These are phyloP conservation scores for Fereydounia khargensis DNA, from an alignment of 1,284 basidiomycete genomes.

Conservation along the genomic window DNA sequence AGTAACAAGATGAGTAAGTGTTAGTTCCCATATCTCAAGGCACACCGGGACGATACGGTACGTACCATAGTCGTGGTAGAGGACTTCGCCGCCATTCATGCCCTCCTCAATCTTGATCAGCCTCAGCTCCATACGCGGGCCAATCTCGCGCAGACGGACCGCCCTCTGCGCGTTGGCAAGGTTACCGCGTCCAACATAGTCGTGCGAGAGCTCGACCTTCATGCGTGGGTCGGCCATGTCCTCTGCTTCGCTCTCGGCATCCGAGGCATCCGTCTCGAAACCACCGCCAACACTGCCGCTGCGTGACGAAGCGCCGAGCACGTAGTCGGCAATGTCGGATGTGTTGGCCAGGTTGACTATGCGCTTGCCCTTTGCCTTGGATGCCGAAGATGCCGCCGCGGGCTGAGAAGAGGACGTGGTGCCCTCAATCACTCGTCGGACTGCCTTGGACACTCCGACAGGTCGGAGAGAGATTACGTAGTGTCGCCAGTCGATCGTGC, in stretches of 20 bases:
- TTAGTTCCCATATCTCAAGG: neutral
- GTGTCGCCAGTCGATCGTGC: slow-evolving; percentile 89
- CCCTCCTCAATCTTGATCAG: slow-evolving; percentile 94
- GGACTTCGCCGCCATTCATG: slow-evolving; percentile 59
- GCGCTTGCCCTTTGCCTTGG: slow-evolving; percentile 1
- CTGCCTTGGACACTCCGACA: slow-evolving; percentile 85
- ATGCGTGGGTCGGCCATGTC: slow-evolving; percentile 68
- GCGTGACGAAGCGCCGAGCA: slow-evolving; percentile 72
- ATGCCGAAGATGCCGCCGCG: slow-evolving; percentile 7
- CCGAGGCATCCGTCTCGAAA: slow-evolving; percentile 61
- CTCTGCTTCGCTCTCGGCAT: slow-evolving; percentile 72
- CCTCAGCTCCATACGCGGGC: slow-evolving; percentile 87
- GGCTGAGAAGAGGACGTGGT: slow-evolving; percentile 59
- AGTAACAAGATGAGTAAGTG: neutral
- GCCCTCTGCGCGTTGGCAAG: slow-evolving; percentile 85
- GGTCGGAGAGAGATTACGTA: slow-evolving; percentile 93
- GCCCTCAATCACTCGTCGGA: slow-evolving; percentile 83
- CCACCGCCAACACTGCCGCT: slow-evolving; percentile 61
- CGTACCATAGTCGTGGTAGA: slow-evolving; percentile 55
- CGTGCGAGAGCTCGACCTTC: slow-evolving; percentile 75
- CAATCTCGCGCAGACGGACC: slow-evolving; percentile 87
- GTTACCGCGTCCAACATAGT: slow-evolving; percentile 93
- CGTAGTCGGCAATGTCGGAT: slow-evolving; percentile 91
- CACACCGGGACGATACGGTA: neutral
- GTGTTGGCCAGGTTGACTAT: slow-evolving; percentile 80